Evolutionary conservation across 306 rosid species (phyloP), one percentile per base, ranked within the genome.

Genomic region (Fragaria nilgerrensis): DNA sequence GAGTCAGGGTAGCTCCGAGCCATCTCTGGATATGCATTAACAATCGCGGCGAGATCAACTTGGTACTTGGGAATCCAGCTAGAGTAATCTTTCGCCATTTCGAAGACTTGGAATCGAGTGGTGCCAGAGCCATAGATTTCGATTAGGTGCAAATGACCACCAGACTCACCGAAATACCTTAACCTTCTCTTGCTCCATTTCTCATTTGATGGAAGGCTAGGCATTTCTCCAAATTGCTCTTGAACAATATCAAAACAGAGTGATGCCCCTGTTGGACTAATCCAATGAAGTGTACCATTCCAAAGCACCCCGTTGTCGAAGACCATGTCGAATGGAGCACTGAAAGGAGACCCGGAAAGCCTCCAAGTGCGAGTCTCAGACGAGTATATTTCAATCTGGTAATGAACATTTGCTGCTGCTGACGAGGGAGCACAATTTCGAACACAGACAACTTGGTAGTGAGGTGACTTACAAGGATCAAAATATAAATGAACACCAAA

Each of bases 271-370:
- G 34, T 64, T 1, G 61, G 50, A n/a, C 75, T 45, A 41, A 81
- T 63, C 88, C 84, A 85, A 32, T 82, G 84, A 2, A 82, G 13
- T 22, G 86, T 37, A 9, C 75, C 86, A 16, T 82, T 79, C 77
- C 84, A 79, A 23, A 75, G 63, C 25, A 85, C 88, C 34, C 82
- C 82, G 14, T 66, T 27, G 15, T 79, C 41, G 12, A 79, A 82
- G 14, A 64, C 66, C 56, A 44, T 23, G 39, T 56, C 48, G 8
- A 10, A 22, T 47, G 43, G 27, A 14, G 50, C 68, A 62, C 7
- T 14, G 49, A 80, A 77, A 23, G 66, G 22, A 66, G 34, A 14
- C 2, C 79, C 68, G 20, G 69, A 62, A 20, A 41, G 73, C 63
- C 74, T 76, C 87, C 84, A 84, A 41, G 23, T 16, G 11, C 71